Conservation (phyloP, 257 asterid species). For the Knoxia roxburghii region DNA sequence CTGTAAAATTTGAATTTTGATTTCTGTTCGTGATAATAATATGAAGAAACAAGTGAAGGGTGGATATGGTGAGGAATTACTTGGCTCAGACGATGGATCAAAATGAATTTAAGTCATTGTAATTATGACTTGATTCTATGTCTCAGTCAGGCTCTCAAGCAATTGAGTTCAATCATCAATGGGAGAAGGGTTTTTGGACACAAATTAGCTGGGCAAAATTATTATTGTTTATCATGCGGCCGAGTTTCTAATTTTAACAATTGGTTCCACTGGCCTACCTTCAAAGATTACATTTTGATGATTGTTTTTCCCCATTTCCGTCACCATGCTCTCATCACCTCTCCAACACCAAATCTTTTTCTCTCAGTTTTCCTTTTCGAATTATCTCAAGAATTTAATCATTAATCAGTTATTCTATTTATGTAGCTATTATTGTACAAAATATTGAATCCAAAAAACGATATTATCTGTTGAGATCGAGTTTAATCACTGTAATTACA, state of each 20-base stretch:
- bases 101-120: neutral
- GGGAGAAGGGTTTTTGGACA: neutral
- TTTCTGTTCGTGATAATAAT: too few relatives aligned
- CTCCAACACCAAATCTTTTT: too few relatives aligned
- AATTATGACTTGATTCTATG: constrained; percentile 1
- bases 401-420: too few relatives aligned
- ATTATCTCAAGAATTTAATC: too few relatives aligned
- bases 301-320: neutral
- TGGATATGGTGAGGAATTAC: neutral
- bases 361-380: too few relatives aligned
- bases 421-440: too few relatives aligned
- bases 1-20: too few relatives aligned
- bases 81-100: too few relatives aligned
- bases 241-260: neutral
- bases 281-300: neutral
- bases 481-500: too few relatives aligned
- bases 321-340: neutral
- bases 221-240: neutral
- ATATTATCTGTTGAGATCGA: too few relatives aligned
- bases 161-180: neutral
- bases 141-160: neutral
- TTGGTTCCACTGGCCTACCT: neutral
- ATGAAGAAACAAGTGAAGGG: neutral
- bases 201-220: too few relatives aligned
- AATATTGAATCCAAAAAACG: too few relatives aligned